Percentiles rank a stretch among this genome's conserved stretches.
Conservation (phyloP, 176 grass and related monocot species). For the Ensete glaucum region DNA sequence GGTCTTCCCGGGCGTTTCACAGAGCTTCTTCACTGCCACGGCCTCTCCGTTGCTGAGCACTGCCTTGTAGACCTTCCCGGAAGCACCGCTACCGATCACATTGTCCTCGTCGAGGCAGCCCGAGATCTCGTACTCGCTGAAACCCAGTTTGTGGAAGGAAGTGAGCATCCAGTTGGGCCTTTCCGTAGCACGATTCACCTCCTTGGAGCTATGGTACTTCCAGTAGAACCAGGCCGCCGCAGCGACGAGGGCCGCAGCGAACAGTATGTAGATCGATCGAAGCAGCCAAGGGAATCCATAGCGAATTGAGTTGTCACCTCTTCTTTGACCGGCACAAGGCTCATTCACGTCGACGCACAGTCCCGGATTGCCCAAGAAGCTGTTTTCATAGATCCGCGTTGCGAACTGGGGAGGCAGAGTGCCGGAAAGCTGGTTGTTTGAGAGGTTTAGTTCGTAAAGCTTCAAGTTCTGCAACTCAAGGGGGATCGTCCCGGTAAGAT, state of each 20-base stretch:
- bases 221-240: background rate
- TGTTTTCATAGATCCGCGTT: background rate
- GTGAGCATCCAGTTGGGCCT: background rate
- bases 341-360: background rate
- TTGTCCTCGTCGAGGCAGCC: conserved; percentile 7
- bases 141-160: conserved; percentile 11
- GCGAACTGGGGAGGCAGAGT: background rate
- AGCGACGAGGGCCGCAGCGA: background rate
- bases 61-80: conserved; percentile 17
- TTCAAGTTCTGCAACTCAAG: conserved; percentile 10
- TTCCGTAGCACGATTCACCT: background rate
- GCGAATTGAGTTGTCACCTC: background rate
- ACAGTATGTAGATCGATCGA: background rate
- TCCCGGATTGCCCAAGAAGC: conserved; percentile 18
- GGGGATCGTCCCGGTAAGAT: background rate
- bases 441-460: conserved; percentile 4
- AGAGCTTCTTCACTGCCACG: conserved; percentile 14
- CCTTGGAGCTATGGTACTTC: background rate
- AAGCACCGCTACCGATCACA: conserved; percentile 9
- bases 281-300: background rate
- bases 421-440: conserved; percentile 12
- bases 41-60: conserved; percentile 1
- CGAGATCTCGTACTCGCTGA: conserved; percentile 9
- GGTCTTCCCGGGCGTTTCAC: background rate
- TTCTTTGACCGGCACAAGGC: background rate